Evolutionary conservation across 768 basidiomycete genomes (phyloP).

Genomic region (Xanthoconium purpureum): DNA sequence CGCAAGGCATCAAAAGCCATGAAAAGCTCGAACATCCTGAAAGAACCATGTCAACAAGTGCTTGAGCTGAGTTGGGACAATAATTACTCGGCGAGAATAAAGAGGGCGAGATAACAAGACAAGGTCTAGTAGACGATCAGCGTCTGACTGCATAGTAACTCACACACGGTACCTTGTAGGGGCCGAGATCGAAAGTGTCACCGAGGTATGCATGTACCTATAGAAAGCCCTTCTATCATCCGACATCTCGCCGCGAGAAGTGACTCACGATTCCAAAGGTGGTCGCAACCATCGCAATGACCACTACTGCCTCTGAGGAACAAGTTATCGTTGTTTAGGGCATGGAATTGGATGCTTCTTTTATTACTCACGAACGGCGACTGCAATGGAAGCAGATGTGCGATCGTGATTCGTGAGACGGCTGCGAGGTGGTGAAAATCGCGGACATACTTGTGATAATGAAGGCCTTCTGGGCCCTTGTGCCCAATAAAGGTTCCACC

Average conservation of each 20-base stretch:
- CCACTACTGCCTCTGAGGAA: constrained; percentile 64
- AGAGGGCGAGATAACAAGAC: constrained; percentile 82
- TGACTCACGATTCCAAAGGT: constrained; percentile 60
- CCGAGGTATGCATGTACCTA: constrained; percentile 47
- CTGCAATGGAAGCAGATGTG: constrained; percentile 29
- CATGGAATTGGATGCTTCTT: not conserved
- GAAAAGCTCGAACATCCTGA: constrained; percentile 74
- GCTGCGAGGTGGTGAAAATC: not conserved
- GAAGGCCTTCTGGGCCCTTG: constrained; percentile 69
- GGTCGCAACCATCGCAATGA: constrained; percentile 71
- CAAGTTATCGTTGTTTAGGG: not conserved
- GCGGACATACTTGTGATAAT: constrained; percentile 60
- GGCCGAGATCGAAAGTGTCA: constrained; percentile 9
- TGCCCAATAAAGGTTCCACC: constrained; percentile 67
- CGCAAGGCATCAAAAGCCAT: constrained; percentile 85
- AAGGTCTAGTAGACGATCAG: constrained; percentile 50
- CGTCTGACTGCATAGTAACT: not conserved
- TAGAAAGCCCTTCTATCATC: constrained; percentile 4
- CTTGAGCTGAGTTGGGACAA: not conserved
- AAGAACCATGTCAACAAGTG: constrained; percentile 1
- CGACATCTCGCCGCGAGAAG: not conserved
- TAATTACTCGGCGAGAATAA: constrained; percentile 75
- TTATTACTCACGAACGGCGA: constrained; percentile 56
- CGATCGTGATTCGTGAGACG: constrained; percentile 10
- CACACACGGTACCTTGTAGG: constrained; percentile 50